Conservation (phyloP, 306 rosid genomes). For the Cajanus cajan region DNA sequence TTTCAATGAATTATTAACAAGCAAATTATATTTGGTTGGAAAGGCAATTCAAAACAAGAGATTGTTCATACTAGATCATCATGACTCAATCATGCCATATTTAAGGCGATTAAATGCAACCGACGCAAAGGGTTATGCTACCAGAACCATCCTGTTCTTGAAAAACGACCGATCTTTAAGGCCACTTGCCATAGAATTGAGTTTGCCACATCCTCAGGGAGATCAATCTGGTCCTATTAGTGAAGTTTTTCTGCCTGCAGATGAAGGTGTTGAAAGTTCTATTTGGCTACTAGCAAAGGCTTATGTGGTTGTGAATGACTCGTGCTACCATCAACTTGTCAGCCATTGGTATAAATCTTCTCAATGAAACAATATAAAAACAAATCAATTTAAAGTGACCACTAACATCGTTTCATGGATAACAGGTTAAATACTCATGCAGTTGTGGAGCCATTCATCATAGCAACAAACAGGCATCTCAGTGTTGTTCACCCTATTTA, state of each 20-base stretch:
- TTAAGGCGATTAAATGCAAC: conserved; percentile 59
- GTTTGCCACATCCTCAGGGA: conserved; percentile 60
- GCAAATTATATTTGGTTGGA: conserved; percentile 14
- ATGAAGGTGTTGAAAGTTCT: conserved; percentile 48
- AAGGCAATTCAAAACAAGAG: conserved; percentile 59
- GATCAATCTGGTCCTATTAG: conserved; percentile 51
- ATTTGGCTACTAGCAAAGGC: conserved; percentile 71
- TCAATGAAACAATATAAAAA: neutral
- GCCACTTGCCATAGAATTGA: conserved; percentile 66
- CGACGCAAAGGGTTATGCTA: conserved; percentile 54
- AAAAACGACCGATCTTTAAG: conserved; percentile 50
- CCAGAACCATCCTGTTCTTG: conserved; percentile 62
- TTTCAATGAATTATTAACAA: neutral
- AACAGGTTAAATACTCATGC: conserved; percentile 72
- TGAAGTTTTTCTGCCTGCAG: conserved; percentile 53
- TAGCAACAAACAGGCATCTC: conserved; percentile 39
- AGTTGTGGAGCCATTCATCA: conserved; percentile 55
- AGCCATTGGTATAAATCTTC: conserved; percentile 52
- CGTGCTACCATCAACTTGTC: conserved; percentile 60
- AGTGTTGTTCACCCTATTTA: conserved; percentile 33
- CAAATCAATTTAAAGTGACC: neutral
- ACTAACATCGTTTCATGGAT: conserved; percentile 2
- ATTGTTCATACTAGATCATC: conserved; percentile 66
- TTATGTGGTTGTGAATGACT: conserved; percentile 65
- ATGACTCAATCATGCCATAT: conserved; percentile 63